Percentiles rank a stretch among this genome's conserved stretches.
Conservation (phyloP, 495 filamentous ascomycete genomes). For the Penicillium robsamsonii region DNA sequence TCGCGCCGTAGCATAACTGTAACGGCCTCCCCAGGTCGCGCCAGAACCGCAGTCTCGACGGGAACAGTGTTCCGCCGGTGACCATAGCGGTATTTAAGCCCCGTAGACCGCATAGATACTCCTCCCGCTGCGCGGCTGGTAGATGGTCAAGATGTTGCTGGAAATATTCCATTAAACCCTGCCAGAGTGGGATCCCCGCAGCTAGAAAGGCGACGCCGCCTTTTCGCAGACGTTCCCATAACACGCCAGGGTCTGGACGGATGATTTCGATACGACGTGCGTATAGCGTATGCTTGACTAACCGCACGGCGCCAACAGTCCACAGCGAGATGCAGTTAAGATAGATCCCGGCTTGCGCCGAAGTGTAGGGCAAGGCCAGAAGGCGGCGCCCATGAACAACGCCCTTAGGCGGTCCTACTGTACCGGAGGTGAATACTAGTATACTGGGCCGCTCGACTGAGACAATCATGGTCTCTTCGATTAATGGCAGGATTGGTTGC, state of each 20-base stretch:
- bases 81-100: background rate
- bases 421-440: slow-evolving; percentile 92
- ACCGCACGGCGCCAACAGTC: background rate
- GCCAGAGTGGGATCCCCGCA: background rate
- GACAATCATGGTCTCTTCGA: slow-evolving; percentile 52
- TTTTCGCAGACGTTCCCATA: slow-evolving; percentile 1
- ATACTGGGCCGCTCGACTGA: too few relatives aligned
- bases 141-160: background rate
- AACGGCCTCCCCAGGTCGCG: background rate
- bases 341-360: background rate
- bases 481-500: background rate
- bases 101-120: background rate
- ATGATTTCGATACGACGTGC: background rate
- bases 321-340: background rate
- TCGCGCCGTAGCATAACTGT: background rate
- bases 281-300: background rate
- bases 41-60: background rate
- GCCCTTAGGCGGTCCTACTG: slow-evolving; percentile 84
- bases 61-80: background rate
- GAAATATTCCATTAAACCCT: background rate
- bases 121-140: background rate
- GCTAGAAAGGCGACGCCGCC: background rate
- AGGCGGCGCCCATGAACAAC: slow-evolving; percentile 46
- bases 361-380: background rate
- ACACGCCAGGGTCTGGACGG: background rate